A percentile compares a stretch with the other conserved stretches of the same genome.
These are phyloP conservation scores for Candida quercuum DNA, from an alignment of 805 yeast genomes.

Conservation along the genomic window DNA sequence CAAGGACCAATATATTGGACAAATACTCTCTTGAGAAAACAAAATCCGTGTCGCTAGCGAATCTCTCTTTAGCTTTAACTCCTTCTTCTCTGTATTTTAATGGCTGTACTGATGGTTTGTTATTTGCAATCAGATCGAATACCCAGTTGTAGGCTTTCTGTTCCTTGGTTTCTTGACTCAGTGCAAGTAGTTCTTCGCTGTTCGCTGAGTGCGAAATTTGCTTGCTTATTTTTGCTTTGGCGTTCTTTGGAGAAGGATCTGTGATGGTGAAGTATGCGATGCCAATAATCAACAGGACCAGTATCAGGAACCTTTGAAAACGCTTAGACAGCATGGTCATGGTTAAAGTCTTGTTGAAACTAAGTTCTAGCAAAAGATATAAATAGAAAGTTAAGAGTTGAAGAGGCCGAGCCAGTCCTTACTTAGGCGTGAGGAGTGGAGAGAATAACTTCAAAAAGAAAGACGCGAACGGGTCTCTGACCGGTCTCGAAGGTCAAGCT, in stretches of 20 bases:
- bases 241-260: neutral
- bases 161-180: neutral
- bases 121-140: conserved; percentile 22
- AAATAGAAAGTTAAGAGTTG: too few species aligned
- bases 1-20: conserved; percentile 36
- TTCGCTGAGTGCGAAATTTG: too few species aligned
- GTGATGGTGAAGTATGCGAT: neutral
- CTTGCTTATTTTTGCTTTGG: too few species aligned
- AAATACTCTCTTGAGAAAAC: conserved; percentile 42
- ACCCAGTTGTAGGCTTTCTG: conserved; percentile 20
- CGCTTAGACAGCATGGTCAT: conserved; percentile 1
- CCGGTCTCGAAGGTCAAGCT: too few species aligned
- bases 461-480: too few species aligned
- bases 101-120: conserved; percentile 34
- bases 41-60: conserved; percentile 34
- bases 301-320: conserved; percentile 1
- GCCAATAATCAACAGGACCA: neutral
- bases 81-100: conserved; percentile 37
- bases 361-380: too few species aligned
- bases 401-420: too few species aligned
- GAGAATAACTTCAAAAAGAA: too few species aligned
- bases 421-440: too few species aligned
- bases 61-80: conserved; percentile 38
- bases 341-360: too few species aligned
- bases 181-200: too few species aligned